Base-by-base conservation (phyloP, 768 basidiomycete genomes). In the Glaciozyma antarctica region DNA sequence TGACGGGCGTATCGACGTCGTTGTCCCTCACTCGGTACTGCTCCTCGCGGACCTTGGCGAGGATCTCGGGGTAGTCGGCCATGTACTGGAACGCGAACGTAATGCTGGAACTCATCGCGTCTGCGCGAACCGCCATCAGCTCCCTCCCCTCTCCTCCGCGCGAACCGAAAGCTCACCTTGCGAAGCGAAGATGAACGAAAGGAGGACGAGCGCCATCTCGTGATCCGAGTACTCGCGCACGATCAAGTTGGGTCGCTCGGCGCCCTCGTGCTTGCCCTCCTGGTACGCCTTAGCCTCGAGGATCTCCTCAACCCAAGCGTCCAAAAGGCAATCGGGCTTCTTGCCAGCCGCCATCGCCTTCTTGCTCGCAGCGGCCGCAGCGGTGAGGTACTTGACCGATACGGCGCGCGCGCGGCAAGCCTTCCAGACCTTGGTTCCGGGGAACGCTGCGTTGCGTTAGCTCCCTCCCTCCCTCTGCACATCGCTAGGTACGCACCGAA, bases 81-180 rank as follows among this genome's bases (percentile, higher is more conserved):
- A 95, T 81, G 77, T 93, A 90, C 78, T 99, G 95, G 84, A 98
- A 95, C 47, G 85, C 87, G 77, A 90, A 97, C 74, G 95, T 91
- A 73, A 97, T 79, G 58, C 92, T 93, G 66, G 88, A 91, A 76
- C 89, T 90, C 95, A 99, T 98, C 56, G 95, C 95, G 75, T 99
- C 95, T 80, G 95, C 90, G 30, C 86, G 88, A n/a, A 13, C 38
- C 41, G 24, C 22, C 1, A 45, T 41, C 52, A 44, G 34, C 8
- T n/a, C n/a, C 3, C 28, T 17, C 32, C 30, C 24, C 34, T 15
- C 4, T 41, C 3, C 17, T 3, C 13, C 10, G 13, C n/a, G 2
- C 13, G 26, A 52, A 16, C 38, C 17, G 24, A 38, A 45, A 24
- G 3, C 71, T 49, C 59, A 73, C 71, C 94, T 79, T 99, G 94